Evolutionary conservation across 225 moss, liverwort and hornwort species (phyloP), one percentile per base, ranked within the genome.

Genomic region (Lunularia cruciata): DNA sequence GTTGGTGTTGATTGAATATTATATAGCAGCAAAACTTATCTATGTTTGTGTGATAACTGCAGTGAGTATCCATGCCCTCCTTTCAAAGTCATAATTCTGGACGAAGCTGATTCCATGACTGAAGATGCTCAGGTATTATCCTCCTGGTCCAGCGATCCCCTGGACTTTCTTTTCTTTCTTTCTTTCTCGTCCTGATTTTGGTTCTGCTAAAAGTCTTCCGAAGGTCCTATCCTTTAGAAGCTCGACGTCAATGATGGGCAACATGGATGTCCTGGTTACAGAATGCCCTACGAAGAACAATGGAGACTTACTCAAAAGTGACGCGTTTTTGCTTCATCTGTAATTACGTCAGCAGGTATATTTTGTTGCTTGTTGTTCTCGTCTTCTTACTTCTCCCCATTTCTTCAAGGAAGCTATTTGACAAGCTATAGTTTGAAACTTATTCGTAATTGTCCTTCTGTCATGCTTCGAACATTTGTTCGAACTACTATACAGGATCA

Each of bases 21-120:
- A 0, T 35, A 4, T 0, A 32, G 32, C 16, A 18, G 26, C 18
- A 0, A 6, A 19, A 15, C 20, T 13, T 58, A 19, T 58, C 35
- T 8, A 33, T 58, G 57, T 32, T 26, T 47, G 57, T n/a, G 63
- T 14, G 51, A 62, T 73, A 75, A 61, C 19, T 75, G 85, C 79
- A 90, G 87, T 60, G 96, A 92, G 28, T 88, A 89, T 67, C 90
- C 89, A 36, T 92, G 87, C 61, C 96, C 96, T 54, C 92, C 92
- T 54, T 98, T 98, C 77, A 98, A 98, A 82, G 83, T 98, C 32
- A 89, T 98, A 38, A 93, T 98, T 62, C 79, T 98, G 25, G 96
- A 98, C 39, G 96, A 98, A 76, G 96, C 96, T 8, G 96, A 98
- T 60, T 98, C 96, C 52, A 98, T 98, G 96, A 98, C 96, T 68